These are phyloP conservation scores for Ammopiptanthus mongolicus DNA, from an alignment of 306 rosid genomes.

Conservation along the genomic window DNA sequence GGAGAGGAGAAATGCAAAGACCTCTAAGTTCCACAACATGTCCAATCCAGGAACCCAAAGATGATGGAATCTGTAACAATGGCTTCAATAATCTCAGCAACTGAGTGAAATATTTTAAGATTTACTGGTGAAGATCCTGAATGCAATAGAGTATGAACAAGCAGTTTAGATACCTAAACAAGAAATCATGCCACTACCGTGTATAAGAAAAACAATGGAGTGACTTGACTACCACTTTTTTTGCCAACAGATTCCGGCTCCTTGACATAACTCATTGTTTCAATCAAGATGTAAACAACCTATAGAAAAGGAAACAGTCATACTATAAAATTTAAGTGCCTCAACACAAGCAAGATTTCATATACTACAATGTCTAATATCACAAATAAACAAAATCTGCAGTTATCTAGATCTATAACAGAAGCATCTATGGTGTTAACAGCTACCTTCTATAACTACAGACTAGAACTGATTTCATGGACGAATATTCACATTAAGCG, in stretches of 20 bases:
- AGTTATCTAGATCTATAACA: neutral
- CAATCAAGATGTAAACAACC: constrained; percentile 78
- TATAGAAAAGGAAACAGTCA: constrained; percentile 30
- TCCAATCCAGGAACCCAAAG: constrained; percentile 85
- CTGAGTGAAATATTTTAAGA: constrained; percentile 89
- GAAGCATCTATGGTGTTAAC: neutral
- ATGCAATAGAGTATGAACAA: constrained; percentile 21
- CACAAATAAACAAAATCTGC: constrained; percentile 12
- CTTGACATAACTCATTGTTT: constrained; percentile 68
- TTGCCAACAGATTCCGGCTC: constrained; percentile 68
- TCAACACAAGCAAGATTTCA: constrained; percentile 10
- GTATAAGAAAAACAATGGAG: constrained; percentile 12
- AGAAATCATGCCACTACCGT: neutral
- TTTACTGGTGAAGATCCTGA: constrained; percentile 85
- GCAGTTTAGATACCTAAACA: constrained; percentile 17
- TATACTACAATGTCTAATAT: constrained; percentile 1
- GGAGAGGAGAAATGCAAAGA: constrained; percentile 88
- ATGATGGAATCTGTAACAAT: constrained; percentile 81
- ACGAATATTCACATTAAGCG: neutral
- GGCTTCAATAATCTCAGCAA: constrained; percentile 97
- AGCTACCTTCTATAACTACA: neutral
- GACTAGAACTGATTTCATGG: neutral
- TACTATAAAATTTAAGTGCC: constrained; percentile 6
- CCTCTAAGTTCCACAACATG: constrained; percentile 84
- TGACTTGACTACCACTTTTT: constrained; percentile 49